Evolutionary conservation across 2,329 filamentous ascomycete genomes (phyloP), one percentile per base, ranked within the genome.

Genomic region (Penicillium sp.): DNA sequence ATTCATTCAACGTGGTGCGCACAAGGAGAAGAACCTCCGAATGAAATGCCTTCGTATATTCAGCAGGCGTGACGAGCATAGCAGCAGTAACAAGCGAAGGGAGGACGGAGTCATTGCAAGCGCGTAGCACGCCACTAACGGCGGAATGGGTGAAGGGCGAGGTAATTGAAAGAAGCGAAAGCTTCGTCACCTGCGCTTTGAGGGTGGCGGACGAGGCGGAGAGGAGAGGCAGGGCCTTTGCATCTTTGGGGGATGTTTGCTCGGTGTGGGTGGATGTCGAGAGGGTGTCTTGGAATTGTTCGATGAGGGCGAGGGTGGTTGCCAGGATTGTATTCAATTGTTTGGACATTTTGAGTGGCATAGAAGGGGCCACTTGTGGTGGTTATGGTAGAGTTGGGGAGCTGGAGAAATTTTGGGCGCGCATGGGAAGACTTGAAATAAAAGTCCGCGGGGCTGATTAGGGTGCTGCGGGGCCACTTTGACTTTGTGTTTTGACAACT

Each of bases 91-190:
- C 84, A 22, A 95, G 77, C 2, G 84, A 88, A 0, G 89, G 88
- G 0, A 95, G 78, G n/a, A 89, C 84, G 0, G 84, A 85, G 11
- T 82, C 79, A 20, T 86, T 80, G n/a, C 95, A 79, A 51, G 91
- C 85, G 30, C 82, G 79, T 4, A 96, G 75, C 13, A 95, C 84
- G 22, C 81, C 85, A 9, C 73, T 75, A 30, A 95, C 79, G 5
- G 90, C 92, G 0, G 86, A 85, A 0, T 89, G 85, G 0, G 91
- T 94, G 61, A 95, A 95, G 0, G 92, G 92, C 16, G 89, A 82
- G 64, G 89, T 96, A 64, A 95, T 88, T 1, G 94, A 82, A 11
- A 97, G 81, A 0, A 96, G 85, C 0, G 89, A 92, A 24, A 96
- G 79, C 57, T 95, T 96, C 5, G 91, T 96, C 1, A 86, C 83